Percentiles rank a stretch among this genome's conserved stretches.
Evolutionary conservation across 768 basidiomycete genomes (phyloP).

Genomic region (Candolleomyces efflorescens): DNA sequence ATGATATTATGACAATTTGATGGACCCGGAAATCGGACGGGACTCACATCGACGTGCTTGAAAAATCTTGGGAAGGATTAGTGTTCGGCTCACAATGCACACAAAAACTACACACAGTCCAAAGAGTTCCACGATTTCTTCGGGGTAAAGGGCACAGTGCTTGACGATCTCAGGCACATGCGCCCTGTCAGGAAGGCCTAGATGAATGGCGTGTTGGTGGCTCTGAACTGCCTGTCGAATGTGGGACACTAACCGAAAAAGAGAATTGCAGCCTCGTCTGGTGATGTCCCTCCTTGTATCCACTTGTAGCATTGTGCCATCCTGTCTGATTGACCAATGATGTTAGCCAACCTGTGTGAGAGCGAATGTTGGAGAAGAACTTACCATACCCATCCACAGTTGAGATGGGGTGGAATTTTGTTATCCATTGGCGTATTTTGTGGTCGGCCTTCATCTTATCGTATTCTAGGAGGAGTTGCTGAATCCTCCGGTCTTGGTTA

Average conservation of each 20-base stretch:
- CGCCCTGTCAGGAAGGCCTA: constrained; percentile 16
- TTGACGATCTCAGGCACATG: constrained; percentile 43
- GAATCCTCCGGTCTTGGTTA: constrained; percentile 43
- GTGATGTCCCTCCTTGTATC: constrained; percentile 26
- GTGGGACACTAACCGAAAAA: constrained; percentile 31
- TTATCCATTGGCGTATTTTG: constrained; percentile 40
- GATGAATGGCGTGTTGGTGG: neutral
- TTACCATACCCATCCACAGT: constrained; percentile 8
- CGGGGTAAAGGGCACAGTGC: constrained; percentile 44
- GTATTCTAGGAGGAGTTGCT: constrained; percentile 38
- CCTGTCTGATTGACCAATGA: neutral
- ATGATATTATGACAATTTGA: constrained; percentile 19
- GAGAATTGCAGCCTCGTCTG: constrained; percentile 31
- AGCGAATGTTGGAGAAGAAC: neutral
- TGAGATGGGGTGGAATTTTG: constrained; percentile 22
- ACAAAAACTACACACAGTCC: constrained; percentile 30
- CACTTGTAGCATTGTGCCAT: constrained; percentile 15
- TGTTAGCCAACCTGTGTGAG: neutral
- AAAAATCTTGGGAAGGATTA: constrained; percentile 37
- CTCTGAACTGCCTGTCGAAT: neutral
- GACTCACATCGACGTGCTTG: constrained; percentile 47
- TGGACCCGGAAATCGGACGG: constrained; percentile 10
- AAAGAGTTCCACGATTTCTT: constrained; percentile 50
- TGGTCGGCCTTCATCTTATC: constrained; percentile 36
- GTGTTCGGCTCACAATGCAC: neutral